Conservation (phyloP, 768 basidiomycete species). For the Termitomyces sp. region DNA sequence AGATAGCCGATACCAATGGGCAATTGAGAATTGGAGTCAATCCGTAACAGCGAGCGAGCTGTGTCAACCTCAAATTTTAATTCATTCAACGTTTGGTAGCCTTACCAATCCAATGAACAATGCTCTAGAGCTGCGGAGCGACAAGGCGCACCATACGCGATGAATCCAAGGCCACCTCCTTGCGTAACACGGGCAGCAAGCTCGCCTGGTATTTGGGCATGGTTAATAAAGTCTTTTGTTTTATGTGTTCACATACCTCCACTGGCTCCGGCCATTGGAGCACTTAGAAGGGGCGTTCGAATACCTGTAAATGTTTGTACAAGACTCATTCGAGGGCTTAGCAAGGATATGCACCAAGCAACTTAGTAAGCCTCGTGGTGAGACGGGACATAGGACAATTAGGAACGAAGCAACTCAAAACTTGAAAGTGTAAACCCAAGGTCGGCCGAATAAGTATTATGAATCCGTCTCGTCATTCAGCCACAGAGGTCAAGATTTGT, state of each 20-base stretch:
- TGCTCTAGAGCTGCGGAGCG: neutral
- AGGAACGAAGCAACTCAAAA: neutral
- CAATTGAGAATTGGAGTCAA: slow-evolving; percentile 28
- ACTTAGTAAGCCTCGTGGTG: slow-evolving; percentile 40
- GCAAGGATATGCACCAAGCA: slow-evolving; percentile 37
- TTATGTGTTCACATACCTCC: slow-evolving; percentile 36
- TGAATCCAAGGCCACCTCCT: slow-evolving; percentile 74
- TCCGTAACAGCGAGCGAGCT: slow-evolving; percentile 39
- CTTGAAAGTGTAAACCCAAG: neutral
- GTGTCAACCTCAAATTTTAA: slow-evolving; percentile 46
- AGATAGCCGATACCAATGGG: slow-evolving; percentile 75
- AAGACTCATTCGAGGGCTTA: neutral
- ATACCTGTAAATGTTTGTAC: slow-evolving; percentile 32
- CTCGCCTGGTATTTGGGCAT: slow-evolving; percentile 25
- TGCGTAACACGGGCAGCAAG: slow-evolving; percentile 56
- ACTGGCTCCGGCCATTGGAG: slow-evolving; percentile 68
- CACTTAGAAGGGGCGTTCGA: slow-evolving; percentile 52
- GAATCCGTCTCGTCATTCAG: neutral
- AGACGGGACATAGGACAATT: slow-evolving; percentile 19
- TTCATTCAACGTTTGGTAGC: slow-evolving; percentile 37
- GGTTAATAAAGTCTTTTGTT: slow-evolving; percentile 6
- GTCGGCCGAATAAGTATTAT: neutral
- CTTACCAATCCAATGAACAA: slow-evolving; percentile 22
- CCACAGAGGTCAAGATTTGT: slow-evolving; percentile 16
- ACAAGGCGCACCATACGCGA: slow-evolving; percentile 47